Evolutionary conservation across 2,329 filamentous ascomycete species (phyloP).

Genomic region (Colletotrichum sp.): DNA sequence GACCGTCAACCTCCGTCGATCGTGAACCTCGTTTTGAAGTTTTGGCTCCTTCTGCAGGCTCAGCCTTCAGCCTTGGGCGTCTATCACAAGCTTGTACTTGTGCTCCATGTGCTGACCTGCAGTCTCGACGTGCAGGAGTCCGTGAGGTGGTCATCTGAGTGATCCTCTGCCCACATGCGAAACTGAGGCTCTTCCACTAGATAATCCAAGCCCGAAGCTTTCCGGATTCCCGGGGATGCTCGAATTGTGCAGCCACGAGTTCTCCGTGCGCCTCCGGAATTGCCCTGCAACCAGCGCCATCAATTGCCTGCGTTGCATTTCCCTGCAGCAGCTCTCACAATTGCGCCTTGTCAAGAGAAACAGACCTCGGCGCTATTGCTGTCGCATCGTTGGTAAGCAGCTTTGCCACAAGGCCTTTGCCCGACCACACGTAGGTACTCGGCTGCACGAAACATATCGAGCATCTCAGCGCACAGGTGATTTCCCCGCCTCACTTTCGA

Average conservation of each 20-base stretch:
- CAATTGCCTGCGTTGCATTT: neutral
- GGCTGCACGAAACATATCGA: neutral
- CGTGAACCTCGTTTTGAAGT: neutral
- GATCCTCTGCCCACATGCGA: neutral
- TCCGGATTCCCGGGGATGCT: too few species aligned
- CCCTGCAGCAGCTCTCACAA: neutral
- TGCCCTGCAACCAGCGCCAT: neutral
- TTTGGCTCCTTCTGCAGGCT: neutral
- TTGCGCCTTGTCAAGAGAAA: neutral
- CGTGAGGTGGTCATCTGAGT: neutral
- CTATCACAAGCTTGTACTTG: neutral
- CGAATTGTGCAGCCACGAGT: neutral
- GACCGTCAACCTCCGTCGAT: neutral
- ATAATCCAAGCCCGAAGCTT: neutral
- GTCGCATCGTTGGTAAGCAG: neutral
- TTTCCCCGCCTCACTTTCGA: neutral
- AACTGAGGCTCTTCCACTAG: neutral
- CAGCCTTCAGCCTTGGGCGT: neutral
- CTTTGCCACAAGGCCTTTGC: neutral
- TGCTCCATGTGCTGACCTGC: neutral
- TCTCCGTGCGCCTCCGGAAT: neutral
- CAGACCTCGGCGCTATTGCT: neutral
- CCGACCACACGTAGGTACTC: neutral
- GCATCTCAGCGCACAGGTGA: neutral
- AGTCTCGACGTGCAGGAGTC: neutral